Evolutionary conservation across 129 eudicot genomes (phyloP).

Genomic region (Lactuca sativa): DNA sequence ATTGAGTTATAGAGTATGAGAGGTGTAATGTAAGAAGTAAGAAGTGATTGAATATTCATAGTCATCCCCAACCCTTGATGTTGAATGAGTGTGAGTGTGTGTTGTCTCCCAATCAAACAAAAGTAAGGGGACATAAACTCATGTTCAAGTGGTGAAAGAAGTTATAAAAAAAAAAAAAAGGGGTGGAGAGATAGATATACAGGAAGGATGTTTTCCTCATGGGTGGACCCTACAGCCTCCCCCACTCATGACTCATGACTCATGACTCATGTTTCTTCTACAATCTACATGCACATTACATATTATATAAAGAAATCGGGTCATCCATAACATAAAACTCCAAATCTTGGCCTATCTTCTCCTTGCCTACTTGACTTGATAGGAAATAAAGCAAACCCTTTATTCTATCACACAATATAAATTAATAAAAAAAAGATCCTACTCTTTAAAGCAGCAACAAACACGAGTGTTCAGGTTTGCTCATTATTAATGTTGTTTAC

Average conservation of each 20-base stretch:
- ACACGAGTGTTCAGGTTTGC: slow-evolving; percentile 13
- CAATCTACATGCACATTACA: slow-evolving; percentile 19
- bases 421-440: neutral
- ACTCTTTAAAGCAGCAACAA: neutral
- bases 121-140: slow-evolving; percentile 31
- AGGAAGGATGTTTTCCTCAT: slow-evolving; percentile 26
- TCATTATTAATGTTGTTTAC: slow-evolving; percentile 28
- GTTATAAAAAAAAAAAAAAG: slow-evolving; percentile 20
- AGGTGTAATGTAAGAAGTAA: neutral
- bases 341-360: slow-evolving; percentile 28
- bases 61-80: slow-evolving; percentile 19
- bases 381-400: slow-evolving; percentile 42
- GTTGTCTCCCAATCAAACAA: slow-evolving; percentile 24
- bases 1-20: too few relatives aligned
- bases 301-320: slow-evolving; percentile 14
- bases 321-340: slow-evolving; percentile 32
- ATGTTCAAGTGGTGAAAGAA: slow-evolving; percentile 44
- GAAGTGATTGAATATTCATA: too few relatives aligned
- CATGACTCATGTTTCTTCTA: neutral
- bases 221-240: slow-evolving; percentile 43
- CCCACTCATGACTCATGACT: slow-evolving; percentile 26
- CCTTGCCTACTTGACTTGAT: slow-evolving; percentile 33
- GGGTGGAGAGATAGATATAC: too few relatives aligned
- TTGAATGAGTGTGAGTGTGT: slow-evolving; percentile 3
- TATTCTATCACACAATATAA: slow-evolving; percentile 22